Percentiles rank a stretch among this genome's conserved stretches.
These are phyloP conservation scores for Mucor ambiguus DNA, from an alignment of 371 early-diverging fungal species.

Conservation along the genomic window DNA sequence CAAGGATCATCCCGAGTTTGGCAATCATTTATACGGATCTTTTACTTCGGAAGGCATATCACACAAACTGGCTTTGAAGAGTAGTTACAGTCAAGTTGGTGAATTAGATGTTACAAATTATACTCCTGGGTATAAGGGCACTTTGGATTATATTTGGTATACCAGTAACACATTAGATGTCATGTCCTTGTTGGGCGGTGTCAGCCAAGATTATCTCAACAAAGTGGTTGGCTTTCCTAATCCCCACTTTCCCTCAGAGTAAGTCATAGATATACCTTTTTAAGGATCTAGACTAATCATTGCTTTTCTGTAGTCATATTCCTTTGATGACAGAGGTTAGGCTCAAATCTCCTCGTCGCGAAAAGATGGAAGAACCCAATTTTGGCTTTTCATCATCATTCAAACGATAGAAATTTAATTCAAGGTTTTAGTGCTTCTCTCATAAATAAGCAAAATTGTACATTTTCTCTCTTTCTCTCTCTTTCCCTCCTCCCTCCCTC, in stretches of 20 bases:
- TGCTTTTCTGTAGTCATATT: conserved; percentile 44
- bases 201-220: conserved; percentile 79
- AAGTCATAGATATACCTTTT: conserved; percentile 33
- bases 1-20: conserved; percentile 85
- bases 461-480: conserved; percentile 2
- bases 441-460: conserved; percentile 3
- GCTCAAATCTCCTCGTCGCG: conserved; percentile 24
- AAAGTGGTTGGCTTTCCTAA: conserved; percentile 94
- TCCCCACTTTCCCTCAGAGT: conserved; percentile 91
- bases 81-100: conserved; percentile 73
- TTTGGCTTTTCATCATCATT: conserved; percentile 17
- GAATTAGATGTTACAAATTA: conserved; percentile 95
- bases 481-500: background rate
- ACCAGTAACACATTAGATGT: conserved; percentile 72
- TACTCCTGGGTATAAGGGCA: conserved; percentile 89
- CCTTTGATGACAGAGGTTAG: conserved; percentile 62
- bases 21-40: conserved; percentile 76
- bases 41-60: conserved; percentile 82
- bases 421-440: background rate
- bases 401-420: conserved; percentile 12
- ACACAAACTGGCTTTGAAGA: conserved; percentile 80
- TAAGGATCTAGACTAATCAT: conserved; percentile 3
- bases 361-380: conserved; percentile 23
- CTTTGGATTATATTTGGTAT: conserved; percentile 98
- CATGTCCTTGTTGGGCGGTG: conserved; percentile 81